Evolutionary conservation across 805 yeast genomes (phyloP).

Genomic region (Hanseniaspora vineae): DNA sequence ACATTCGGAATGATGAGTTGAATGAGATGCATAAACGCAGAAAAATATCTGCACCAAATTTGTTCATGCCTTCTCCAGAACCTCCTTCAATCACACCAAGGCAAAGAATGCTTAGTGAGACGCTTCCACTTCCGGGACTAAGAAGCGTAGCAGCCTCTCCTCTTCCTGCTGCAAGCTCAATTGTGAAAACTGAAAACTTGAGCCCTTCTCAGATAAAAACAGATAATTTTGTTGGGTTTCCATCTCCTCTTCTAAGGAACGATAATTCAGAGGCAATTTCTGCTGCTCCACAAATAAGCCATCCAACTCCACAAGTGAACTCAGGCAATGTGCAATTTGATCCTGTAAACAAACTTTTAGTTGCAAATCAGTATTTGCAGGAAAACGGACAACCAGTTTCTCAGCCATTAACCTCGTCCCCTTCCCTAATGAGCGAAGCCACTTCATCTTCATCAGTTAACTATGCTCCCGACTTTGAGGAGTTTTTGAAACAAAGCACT

Average conservation of each 20-base stretch:
- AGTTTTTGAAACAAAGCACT: constrained; percentile 21
- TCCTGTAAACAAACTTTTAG: not conserved
- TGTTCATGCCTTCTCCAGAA: not conserved
- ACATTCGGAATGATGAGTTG: constrained; percentile 2
- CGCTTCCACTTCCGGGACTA: not conserved
- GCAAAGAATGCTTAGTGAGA: not conserved
- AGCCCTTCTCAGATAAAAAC: not conserved
- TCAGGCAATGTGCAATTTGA: not conserved
- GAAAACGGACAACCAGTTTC: not conserved
- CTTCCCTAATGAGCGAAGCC: not conserved
- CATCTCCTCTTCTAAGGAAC: no score
- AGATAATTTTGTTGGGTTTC: no score
- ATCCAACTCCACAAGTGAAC: no score
- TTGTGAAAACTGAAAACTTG: not conserved
- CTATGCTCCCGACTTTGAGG: constrained; percentile 23
- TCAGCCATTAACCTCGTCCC: not conserved
- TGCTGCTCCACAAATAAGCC: no score
- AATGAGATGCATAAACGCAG: not conserved
- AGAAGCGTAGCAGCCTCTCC: not conserved
- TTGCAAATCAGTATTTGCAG: not conserved
- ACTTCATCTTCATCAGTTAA: constrained; percentile 4
- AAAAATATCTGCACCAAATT: not conserved
- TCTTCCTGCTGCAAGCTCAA: not conserved
- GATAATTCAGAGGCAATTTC: no score
- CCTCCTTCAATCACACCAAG: constrained; percentile 2